Percentiles rank a stretch among this genome's conserved stretches.
Conservation (phyloP, 177 flowering plant genomes). For the Vitis hybrid region DNA sequence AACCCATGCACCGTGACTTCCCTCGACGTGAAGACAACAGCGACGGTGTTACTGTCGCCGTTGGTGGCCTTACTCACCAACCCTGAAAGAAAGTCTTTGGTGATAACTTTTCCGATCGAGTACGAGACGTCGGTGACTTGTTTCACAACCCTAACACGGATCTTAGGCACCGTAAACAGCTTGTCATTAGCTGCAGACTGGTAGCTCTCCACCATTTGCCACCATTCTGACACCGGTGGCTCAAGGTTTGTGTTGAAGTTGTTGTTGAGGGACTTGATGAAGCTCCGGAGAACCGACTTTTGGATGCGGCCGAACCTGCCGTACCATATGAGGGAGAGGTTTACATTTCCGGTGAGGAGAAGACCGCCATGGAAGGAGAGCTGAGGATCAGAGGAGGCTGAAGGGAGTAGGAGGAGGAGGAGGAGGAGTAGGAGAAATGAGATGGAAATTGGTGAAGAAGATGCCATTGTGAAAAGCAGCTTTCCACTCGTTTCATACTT, state of each 20-base stretch:
- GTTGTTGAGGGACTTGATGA: conserved; percentile 32
- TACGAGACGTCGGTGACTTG: conserved; percentile 16
- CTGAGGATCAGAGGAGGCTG: neutral
- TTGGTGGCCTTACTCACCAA: conserved; percentile 20
- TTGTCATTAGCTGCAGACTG: conserved; percentile 9
- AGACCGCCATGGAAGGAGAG: conserved; percentile 29
- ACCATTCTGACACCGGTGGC: conserved; percentile 40
- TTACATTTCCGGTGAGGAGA: conserved; percentile 24
- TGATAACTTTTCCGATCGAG: conserved; percentile 32
- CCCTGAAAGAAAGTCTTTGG: conserved; percentile 17
- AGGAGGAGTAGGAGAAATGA: conserved; percentile 5
- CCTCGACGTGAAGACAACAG: conserved; percentile 28
- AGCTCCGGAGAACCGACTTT: conserved; percentile 20
- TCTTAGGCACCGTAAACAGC: neutral
- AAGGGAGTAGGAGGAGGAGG: neutral
- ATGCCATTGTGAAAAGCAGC: neutral
- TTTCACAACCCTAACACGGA: conserved; percentile 22
- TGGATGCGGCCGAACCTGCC: conserved; percentile 28
- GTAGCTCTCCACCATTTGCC: conserved; percentile 41
- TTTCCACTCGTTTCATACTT: neutral
- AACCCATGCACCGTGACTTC: conserved; percentile 32
- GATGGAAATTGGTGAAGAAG: conserved; percentile 12
- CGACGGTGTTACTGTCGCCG: conserved; percentile 9
- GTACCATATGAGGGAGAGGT: conserved; percentile 32
- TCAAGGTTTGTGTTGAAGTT: neutral